Evolutionary conservation across 1,284 basidiomycete genomes (phyloP).

Genomic region (Microbotryum lychnidis-dioicae): DNA sequence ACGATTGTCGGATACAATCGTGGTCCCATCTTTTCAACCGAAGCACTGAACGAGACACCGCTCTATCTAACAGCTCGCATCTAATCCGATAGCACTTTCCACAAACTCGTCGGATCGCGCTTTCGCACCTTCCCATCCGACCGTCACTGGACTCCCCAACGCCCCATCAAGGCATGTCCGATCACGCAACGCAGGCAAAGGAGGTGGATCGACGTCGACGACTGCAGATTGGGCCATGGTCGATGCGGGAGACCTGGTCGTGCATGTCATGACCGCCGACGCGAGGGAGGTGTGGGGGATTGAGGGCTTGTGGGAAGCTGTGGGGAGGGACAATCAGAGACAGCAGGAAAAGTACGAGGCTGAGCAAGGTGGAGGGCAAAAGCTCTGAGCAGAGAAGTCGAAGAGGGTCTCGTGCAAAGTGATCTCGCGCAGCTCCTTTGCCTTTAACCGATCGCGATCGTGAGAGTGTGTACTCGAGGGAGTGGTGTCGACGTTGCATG

Average conservation of each 20-base stretch:
- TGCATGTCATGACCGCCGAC: slow-evolving; percentile 34
- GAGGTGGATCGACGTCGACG: slow-evolving; percentile 8
- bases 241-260: slow-evolving; percentile 33
- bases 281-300: slow-evolving; percentile 32
- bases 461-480: no score
- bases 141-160: slow-evolving; percentile 23
- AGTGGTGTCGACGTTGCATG: no score
- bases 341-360: no score
- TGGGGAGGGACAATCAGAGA: slow-evolving; percentile 1
- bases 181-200: slow-evolving; percentile 2
- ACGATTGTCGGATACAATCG: neutral
- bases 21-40: no score
- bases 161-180: slow-evolving; percentile 23
- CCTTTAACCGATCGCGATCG: no score
- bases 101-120: slow-evolving; percentile 2
- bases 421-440: no score
- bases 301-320: slow-evolving; percentile 29
- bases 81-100: slow-evolving; percentile 15
- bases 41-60: neutral
- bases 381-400: no score
- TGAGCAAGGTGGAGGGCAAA: no score
- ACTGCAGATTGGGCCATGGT: slow-evolving; percentile 32
- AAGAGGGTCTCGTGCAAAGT: no score
- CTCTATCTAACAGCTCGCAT: slow-evolving; percentile 14
- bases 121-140: slow-evolving; percentile 18